Percentiles rank a stretch among this genome's conserved stretches.
Conservation (phyloP, 805 yeast species). For the Lachancea dasiensis region DNA sequence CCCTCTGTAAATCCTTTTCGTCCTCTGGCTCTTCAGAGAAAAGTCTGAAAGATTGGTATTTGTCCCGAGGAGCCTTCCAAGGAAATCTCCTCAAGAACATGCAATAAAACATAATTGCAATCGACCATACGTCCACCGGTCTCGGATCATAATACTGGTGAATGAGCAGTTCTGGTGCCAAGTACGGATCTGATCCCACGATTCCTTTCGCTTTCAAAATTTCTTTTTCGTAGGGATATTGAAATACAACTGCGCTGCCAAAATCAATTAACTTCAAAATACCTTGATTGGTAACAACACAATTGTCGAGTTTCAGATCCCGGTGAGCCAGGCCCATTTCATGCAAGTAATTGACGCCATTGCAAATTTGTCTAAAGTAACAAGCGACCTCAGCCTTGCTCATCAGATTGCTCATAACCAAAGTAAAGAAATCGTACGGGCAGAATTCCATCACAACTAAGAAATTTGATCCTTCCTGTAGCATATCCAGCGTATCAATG, state of each 20-base stretch:
- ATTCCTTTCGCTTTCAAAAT: slow-evolving; percentile 72
- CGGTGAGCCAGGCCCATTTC: slow-evolving; percentile 84
- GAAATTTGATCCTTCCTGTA: slow-evolving; percentile 58
- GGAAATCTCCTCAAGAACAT: slow-evolving; percentile 85
- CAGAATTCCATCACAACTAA: slow-evolving; percentile 90
- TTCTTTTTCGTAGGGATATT: slow-evolving; percentile 52
- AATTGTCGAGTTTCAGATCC: slow-evolving; percentile 87
- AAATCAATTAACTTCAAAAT: slow-evolving; percentile 84
- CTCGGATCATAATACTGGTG: slow-evolving; percentile 67
- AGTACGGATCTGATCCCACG: slow-evolving; percentile 93
- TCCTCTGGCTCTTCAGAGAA: slow-evolving; percentile 44
- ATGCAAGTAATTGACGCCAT: slow-evolving; percentile 75
- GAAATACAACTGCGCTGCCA: slow-evolving; percentile 85
- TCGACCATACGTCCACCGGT: slow-evolving; percentile 87
- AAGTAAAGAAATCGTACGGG: slow-evolving; percentile 84
- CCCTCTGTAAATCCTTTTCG: slow-evolving; percentile 43
- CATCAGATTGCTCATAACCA: slow-evolving; percentile 88
- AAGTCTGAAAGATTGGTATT: slow-evolving; percentile 69
- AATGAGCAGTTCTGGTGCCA: slow-evolving; percentile 84
- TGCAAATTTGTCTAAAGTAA: slow-evolving; percentile 73
- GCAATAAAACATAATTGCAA: slow-evolving; percentile 88
- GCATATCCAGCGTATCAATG: slow-evolving; percentile 72
- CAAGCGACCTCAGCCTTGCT: slow-evolving; percentile 63
- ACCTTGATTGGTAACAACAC: slow-evolving; percentile 74
- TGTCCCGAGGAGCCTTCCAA: slow-evolving; percentile 84